Base-by-base conservation (phyloP, 345 rosid species). In the Euphorbia peplus region DNA sequence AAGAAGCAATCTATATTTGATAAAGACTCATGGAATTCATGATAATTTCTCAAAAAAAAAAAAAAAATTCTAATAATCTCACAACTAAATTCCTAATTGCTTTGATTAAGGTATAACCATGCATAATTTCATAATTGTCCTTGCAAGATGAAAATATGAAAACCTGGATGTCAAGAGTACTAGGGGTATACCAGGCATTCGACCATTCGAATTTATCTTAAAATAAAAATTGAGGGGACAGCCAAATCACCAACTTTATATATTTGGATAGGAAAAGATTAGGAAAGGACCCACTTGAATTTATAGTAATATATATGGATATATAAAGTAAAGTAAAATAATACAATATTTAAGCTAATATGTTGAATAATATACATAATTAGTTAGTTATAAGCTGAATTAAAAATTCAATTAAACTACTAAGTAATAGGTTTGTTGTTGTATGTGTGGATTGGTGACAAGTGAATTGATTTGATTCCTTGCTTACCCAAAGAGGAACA, bases 191-290 rank as follows among this genome's bases (percentile, higher is more conserved):
- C 50, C 4, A 15, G 63, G 16, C 51, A 52, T 66, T 70, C 52
- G 26, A 14, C n/a, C 5, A 7, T 29, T 10, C 32, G 2, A 41
- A 57, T 62, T 46, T 48, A 25, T 61, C 56, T 52, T 28, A 1
- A 61, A 25, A 55, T 46, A 35, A 55, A 32, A 52, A 37, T 13
- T 57, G 13, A 63, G 65, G 76, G 13, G 67, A 68, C 73, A 56
- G 24, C 75, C 37, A 48, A 52, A 56, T 63, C 70, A 35, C 26
- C 5, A 39, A 50, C 65, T 47, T 75, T 32, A 60, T 54, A 16
- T 28, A 4, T 7, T 63, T 41, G 66, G 41, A 41, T 21, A 24
- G 18, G 68, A 26, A 6, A 6, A 25, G 68, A 54, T 54, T 30
- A n/a, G 53, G 50, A 37, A 22, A 39, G 39, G 72, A 47, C 72